These are phyloP conservation scores for Candida manassasensis DNA, from an alignment of 805 yeast species.

Conservation along the genomic window DNA sequence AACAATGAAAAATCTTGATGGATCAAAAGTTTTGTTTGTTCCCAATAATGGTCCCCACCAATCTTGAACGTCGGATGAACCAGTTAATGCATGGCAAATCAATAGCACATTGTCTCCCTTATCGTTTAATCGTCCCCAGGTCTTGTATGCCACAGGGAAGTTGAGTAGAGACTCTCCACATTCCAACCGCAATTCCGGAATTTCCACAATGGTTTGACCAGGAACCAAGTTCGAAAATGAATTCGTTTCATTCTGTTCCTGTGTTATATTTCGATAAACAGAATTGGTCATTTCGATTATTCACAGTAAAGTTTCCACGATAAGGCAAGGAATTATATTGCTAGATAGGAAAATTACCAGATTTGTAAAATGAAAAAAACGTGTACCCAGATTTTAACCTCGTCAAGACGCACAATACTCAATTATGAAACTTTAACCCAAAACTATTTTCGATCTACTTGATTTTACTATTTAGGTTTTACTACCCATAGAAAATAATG, in stretches of 20 bases:
- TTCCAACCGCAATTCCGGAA: slow-evolving; percentile 73
- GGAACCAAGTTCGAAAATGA: slow-evolving; percentile 66
- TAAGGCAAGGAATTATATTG: too few species aligned
- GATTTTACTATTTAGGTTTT: too few species aligned
- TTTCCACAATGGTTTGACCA: slow-evolving; percentile 71
- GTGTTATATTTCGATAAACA: slow-evolving; percentile 37
- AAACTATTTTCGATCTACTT: too few species aligned
- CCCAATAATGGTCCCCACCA: slow-evolving; percentile 99
- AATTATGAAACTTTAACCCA: too few species aligned
- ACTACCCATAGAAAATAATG: too few species aligned
- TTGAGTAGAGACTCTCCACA: slow-evolving; percentile 69
- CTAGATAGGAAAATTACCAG: too few species aligned
- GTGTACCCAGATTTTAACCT: too few species aligned
- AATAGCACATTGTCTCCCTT: slow-evolving; percentile 72
- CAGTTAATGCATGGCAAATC: slow-evolving; percentile 95
- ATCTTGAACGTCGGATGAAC: slow-evolving; percentile 90
- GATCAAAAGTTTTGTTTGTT: slow-evolving; percentile 82
- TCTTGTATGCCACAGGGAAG: slow-evolving; percentile 91
- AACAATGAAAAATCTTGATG: slow-evolving; percentile 76
- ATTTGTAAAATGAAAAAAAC: too few species aligned
- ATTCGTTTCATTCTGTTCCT: slow-evolving; percentile 49
- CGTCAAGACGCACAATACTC: too few species aligned
- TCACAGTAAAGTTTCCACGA: too few species aligned
- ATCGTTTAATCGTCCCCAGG: slow-evolving; percentile 85
- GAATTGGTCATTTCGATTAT: slow-evolving; percentile 9